Base-by-base conservation (phyloP, 1,284 basidiomycete species). In the Sphagnurus paluster region DNA sequence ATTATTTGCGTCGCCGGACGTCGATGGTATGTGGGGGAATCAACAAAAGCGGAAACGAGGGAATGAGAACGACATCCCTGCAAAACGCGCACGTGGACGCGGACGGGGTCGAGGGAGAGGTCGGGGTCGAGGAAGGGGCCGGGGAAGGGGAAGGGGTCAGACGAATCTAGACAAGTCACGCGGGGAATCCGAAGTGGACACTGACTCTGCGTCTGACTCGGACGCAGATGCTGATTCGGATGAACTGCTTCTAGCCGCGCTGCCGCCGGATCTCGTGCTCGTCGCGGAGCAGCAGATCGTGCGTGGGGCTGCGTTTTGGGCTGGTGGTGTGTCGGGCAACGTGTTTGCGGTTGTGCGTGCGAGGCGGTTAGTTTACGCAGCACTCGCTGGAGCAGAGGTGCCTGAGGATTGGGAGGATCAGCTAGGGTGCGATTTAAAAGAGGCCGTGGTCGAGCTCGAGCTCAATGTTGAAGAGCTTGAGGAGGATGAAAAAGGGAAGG, bases 261-360 rank as follows among this genome's bases (percentile, higher is more conserved):
- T 78, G 2, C 74, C 74, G 0, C 14, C 44, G 0, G 50, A 58
- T 3, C 54, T 79, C 11, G 42, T 80, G 5, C 45, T 49, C 0
- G 43, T 69, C 2, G 76, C 77, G 1, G 52, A 64, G 8, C 78
- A 79, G 50, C 79, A 69, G 0, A 73, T 80, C 24, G 58, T 80
- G 8, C 69, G 74, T 14, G 77, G 78, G 0, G 61, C 49, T 0
- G 56, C 56, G 2, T 66, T 63, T 37, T 28, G 19, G 32, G 32
- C 7, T 2, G 70, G 70, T 0, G 72, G 75, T 1, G 48, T 80
- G 1, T 65, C 68, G 1, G 77, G 77, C 0, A 80, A 80, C 43
- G 55, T 79, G 0, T 52, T 57, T 1, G 48, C 63, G 16, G 74
- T 80, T 2, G 57, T 66, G 13, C 54, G 56, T 2, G 75, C 77